Evolutionary conservation across 371 early-diverging fungal species (phyloP).

Genomic region (Haplosporangium sp.): DNA sequence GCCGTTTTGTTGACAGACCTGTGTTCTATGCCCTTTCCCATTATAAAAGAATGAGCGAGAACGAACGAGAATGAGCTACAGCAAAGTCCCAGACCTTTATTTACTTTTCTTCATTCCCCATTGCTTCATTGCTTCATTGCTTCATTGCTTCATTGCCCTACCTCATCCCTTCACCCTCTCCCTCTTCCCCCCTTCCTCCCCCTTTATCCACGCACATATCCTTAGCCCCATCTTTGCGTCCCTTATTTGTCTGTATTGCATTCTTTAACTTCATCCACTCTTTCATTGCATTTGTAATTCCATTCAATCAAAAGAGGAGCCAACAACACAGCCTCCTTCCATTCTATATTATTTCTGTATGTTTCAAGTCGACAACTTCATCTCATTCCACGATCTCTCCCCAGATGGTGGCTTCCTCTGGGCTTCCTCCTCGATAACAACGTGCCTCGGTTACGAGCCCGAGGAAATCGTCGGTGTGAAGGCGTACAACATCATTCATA

Average conservation of each 20-base stretch:
- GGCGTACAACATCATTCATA: constrained; percentile 61
- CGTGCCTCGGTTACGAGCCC: constrained; percentile 62
- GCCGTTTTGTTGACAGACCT: too few species aligned
- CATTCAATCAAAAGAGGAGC: neutral
- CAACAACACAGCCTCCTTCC: neutral
- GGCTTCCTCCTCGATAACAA: constrained; percentile 62
- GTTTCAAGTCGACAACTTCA: constrained; percentile 58
- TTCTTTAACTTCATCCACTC: too few species aligned
- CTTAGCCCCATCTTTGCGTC: neutral
- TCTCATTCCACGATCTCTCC: constrained; percentile 68
- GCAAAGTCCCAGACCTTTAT: too few species aligned
- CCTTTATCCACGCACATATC: neutral
- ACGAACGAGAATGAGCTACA: too few species aligned
- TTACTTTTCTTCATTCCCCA: neutral
- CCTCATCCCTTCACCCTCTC: neutral
- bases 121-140: neutral
- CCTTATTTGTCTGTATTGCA: too few species aligned
- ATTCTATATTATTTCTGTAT: constrained; percentile 4
- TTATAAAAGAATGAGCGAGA: too few species aligned
- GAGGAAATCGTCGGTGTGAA: constrained; percentile 61
- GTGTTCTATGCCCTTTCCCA: too few species aligned
- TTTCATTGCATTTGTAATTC: neutral
- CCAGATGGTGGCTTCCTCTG: constrained; percentile 59
- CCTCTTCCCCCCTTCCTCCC: neutral
- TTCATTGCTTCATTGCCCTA: neutral